Conservation (phyloP, 2,329 filamentous ascomycete genomes). For the Colletotrichum cuscutae region DNA sequence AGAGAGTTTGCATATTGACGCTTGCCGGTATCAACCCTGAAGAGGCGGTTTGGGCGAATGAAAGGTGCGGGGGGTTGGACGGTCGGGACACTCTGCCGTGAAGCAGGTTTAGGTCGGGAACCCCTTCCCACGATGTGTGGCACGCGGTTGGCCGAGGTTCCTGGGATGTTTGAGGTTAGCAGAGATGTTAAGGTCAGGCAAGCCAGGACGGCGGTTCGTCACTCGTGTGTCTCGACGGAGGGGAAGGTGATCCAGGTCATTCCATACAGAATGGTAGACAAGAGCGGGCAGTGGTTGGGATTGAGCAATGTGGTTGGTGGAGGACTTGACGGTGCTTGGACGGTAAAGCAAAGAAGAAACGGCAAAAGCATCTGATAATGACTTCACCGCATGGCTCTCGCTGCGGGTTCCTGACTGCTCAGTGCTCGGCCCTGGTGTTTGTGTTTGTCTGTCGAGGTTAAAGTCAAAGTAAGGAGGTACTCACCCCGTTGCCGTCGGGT, state of each 20-base stretch:
- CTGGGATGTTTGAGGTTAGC: neutral
- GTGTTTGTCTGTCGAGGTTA: neutral
- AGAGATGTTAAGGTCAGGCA: neutral
- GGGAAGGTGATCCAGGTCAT: neutral
- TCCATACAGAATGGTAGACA: neutral
- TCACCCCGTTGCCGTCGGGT: too few relatives aligned
- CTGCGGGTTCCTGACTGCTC: conserved; percentile 7
- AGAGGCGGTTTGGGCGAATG: conserved; percentile 12
- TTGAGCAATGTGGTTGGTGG: conserved; percentile 13
- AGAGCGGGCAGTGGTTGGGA: conserved; percentile 1
- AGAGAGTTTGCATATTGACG: conserved; percentile 23
- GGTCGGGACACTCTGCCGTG: conserved; percentile 7
- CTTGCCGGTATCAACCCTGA: conserved; percentile 26
- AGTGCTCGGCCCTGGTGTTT: neutral
- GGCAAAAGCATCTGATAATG: conserved; percentile 34
- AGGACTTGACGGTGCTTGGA: conserved; percentile 26
- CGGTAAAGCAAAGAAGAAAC: conserved; percentile 27
- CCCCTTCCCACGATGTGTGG: neutral
- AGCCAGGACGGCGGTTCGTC: neutral
- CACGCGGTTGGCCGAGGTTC: neutral
- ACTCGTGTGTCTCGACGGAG: neutral
- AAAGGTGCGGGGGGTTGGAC: conserved; percentile 6
- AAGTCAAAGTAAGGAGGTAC: neutral
- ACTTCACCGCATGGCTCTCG: conserved; percentile 27
- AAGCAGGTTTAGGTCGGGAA: neutral